A percentile compares a stretch with the other conserved stretches of the same genome.
Conservation (phyloP, 495 filamentous ascomycete genomes). For the Cryomyces minteri region DNA sequence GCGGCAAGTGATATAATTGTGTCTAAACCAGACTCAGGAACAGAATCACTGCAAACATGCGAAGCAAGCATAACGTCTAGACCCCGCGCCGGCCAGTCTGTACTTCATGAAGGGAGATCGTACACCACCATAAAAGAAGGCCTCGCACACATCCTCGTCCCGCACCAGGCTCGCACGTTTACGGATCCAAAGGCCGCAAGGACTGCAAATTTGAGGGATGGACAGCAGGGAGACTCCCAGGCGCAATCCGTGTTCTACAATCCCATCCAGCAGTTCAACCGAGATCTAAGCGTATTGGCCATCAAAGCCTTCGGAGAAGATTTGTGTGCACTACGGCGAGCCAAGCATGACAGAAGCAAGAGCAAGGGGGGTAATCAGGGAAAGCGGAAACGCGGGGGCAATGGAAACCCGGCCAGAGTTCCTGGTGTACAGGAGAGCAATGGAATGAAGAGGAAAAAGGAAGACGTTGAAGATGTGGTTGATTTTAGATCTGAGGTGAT, state of each 20-base stretch:
- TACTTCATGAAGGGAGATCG: slow-evolving; percentile 28
- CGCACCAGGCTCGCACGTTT: slow-evolving; percentile 27
- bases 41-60: too few relatives aligned
- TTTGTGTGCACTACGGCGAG: slow-evolving; percentile 24
- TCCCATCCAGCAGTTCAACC: slow-evolving; percentile 96
- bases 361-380: slow-evolving; percentile 23
- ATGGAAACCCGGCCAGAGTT: slow-evolving; percentile 4
- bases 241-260: slow-evolving; percentile 88
- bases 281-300: slow-evolving; percentile 80
- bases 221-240: slow-evolving; percentile 2
- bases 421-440: slow-evolving; percentile 9
- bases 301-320: slow-evolving; percentile 69
- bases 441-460: slow-evolving; percentile 11
- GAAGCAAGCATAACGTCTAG: too few relatives aligned
- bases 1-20: too few relatives aligned
- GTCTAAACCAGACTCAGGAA: too few relatives aligned
- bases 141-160: slow-evolving; percentile 43
- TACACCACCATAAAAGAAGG: slow-evolving; percentile 55
- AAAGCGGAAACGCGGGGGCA: slow-evolving; percentile 13
- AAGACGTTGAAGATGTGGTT: not conserved
- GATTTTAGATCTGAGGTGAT: not conserved
- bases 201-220: slow-evolving; percentile 17
- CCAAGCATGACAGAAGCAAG: slow-evolving; percentile 16
- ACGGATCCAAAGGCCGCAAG: slow-evolving; percentile 22
- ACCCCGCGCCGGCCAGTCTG: slow-evolving; percentile 4